Evolutionary conservation across 352 stramenopile species (phyloP).

Genomic region (Phytopythium helicoides): DNA sequence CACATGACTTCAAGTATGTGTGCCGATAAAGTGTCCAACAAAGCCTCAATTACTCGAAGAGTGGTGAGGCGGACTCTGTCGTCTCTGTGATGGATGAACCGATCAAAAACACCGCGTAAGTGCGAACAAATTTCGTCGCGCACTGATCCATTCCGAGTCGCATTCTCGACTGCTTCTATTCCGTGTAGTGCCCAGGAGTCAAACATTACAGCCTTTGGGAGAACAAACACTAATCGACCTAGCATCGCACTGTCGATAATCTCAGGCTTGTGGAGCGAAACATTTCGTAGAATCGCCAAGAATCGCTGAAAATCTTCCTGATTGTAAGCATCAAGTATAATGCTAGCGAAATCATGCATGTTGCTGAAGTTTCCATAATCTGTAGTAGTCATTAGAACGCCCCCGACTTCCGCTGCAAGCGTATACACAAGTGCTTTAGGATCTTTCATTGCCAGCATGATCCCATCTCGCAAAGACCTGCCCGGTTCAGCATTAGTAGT

Average conservation of each 20-base stretch:
- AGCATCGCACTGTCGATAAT: slow-evolving; percentile 73
- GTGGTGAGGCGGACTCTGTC: slow-evolving; percentile 38
- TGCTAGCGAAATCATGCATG: slow-evolving; percentile 26
- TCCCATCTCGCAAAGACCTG: slow-evolving; percentile 40
- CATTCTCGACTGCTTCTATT: slow-evolving; percentile 40
- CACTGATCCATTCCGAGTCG: slow-evolving; percentile 35
- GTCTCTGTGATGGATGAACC: slow-evolving; percentile 57
- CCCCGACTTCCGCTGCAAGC: slow-evolving; percentile 64
- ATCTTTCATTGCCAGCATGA: slow-evolving; percentile 49
- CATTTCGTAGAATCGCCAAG: slow-evolving; percentile 55
- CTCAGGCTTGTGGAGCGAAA: slow-evolving; percentile 49
- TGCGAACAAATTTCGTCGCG: slow-evolving; percentile 45
- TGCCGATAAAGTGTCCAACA: slow-evolving; percentile 32
- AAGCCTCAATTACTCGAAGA: slow-evolving; percentile 34
- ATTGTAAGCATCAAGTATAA: slow-evolving; percentile 50
- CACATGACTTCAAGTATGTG: slow-evolving; percentile 25
- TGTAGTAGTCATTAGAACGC: slow-evolving; percentile 26
- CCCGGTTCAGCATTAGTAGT: background rate
- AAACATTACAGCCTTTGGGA: slow-evolving; percentile 53
- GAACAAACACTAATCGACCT: slow-evolving; percentile 59
- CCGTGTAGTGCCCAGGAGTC: slow-evolving; percentile 59
- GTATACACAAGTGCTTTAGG: slow-evolving; percentile 47
- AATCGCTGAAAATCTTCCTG: slow-evolving; percentile 70
- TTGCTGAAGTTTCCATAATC: slow-evolving; percentile 20
- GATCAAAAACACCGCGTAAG: slow-evolving; percentile 37